These are phyloP conservation scores for Pluteus cervinus DNA, from an alignment of 768 basidiomycete genomes.

Conservation along the genomic window DNA sequence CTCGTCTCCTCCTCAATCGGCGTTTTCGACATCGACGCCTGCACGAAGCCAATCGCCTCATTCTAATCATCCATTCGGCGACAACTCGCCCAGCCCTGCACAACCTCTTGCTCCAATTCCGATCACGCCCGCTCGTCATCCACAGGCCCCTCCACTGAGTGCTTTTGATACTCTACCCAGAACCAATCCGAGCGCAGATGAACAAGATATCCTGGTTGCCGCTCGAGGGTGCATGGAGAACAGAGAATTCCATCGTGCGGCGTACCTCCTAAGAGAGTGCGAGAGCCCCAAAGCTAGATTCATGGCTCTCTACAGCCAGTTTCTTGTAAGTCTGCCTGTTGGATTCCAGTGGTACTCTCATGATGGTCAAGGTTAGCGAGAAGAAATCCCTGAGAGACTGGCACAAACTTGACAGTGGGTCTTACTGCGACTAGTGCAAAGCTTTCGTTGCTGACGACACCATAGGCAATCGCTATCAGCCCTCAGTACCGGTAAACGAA, in stretches of 20 bases:
- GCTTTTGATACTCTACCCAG: no score
- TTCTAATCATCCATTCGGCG: constrained; percentile 29
- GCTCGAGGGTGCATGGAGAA: constrained; percentile 71
- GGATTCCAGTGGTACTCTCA: constrained; percentile 7
- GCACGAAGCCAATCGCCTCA: constrained; percentile 39
- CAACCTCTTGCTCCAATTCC: constrained; percentile 23
- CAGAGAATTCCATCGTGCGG: constrained; percentile 73
- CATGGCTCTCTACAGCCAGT: constrained; percentile 73
- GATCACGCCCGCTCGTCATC: constrained; percentile 22
- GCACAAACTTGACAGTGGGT: constrained; percentile 76
- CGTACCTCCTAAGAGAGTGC: constrained; percentile 58
- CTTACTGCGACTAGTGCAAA: not conserved
- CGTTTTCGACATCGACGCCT: constrained; percentile 58
- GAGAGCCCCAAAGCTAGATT: constrained; percentile 71
- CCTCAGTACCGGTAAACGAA: constrained; percentile 58
- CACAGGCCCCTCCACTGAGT: constrained; percentile 30
- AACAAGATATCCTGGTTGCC: constrained; percentile 67
- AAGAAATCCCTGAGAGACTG: constrained; percentile 77
- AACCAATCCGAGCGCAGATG: no score
- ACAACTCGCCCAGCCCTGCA: constrained; percentile 26
- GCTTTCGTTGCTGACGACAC: constrained; percentile 4
- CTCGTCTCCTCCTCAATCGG: constrained; percentile 17
- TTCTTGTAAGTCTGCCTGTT: constrained; percentile 56
- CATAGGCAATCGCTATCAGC: constrained; percentile 65
- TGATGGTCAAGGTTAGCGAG: constrained; percentile 61